A percentile compares a stretch with the other conserved stretches of the same genome.
Evolutionary conservation across 192 early-diverging fungal genomes (phyloP).

Genomic region (Kappamyces sp.): DNA sequence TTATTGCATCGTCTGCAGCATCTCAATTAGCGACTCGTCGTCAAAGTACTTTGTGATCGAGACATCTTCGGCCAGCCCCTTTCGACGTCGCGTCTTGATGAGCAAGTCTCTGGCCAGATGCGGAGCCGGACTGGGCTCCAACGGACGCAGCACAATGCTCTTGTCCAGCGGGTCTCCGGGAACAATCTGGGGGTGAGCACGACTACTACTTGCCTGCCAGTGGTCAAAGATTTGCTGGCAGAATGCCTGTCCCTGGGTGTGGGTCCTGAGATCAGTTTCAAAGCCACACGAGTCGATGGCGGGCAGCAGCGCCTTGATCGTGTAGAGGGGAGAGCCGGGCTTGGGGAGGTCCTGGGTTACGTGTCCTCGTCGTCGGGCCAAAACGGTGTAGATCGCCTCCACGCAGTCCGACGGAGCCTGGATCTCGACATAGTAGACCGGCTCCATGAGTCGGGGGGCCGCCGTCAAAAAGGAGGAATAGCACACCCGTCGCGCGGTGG

Average conservation of each 20-base stretch:
- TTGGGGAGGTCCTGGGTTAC: conserved; percentile 92
- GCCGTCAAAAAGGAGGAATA: conserved; percentile 96
- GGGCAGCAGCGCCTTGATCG: conserved; percentile 88
- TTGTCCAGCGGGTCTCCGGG: conserved; percentile 96
- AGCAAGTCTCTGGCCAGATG: conserved; percentile 97
- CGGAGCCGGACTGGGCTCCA: conserved; percentile 81
- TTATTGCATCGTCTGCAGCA: too few species aligned
- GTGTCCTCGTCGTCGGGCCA: conserved; percentile 86
- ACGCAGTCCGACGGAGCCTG: conserved; percentile 96
- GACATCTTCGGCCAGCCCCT: conserved; percentile 64
- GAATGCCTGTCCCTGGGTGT: conserved; percentile 96
- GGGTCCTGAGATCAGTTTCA: conserved; percentile 92
- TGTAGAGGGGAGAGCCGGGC: conserved; percentile 89
- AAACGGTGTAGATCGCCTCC: conserved; percentile 87
- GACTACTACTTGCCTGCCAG: conserved; percentile 58
- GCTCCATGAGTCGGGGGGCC: conserved; percentile 95
- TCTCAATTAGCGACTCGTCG: conserved; percentile 14
- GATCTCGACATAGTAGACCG: conserved; percentile 92
- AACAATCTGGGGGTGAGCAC: conserved; percentile 47
- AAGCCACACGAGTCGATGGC: conserved; percentile 95
- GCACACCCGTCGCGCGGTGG: conserved; percentile 90
- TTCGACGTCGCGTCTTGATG: conserved; percentile 95
- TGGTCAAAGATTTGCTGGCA: conserved; percentile 98
- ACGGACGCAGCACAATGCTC: conserved; percentile 72
- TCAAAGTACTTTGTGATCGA: conserved; percentile 55